Conservation (phyloP, 139 green algal species). For the Chlamydomonas sp. region DNA sequence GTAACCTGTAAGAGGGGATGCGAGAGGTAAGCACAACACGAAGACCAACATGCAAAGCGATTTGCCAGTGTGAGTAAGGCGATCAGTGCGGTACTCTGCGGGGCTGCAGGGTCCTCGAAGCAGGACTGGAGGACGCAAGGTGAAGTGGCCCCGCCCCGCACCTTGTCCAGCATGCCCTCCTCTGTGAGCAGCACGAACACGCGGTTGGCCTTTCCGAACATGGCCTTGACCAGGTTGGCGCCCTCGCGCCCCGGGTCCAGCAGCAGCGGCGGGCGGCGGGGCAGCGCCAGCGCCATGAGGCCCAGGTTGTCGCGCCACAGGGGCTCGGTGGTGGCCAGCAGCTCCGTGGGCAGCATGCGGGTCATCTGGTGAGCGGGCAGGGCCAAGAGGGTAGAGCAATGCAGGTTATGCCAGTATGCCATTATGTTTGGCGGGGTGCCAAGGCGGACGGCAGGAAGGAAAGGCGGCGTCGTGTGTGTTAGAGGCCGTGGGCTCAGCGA, state of each 20-base stretch:
- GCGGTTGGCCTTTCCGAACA: slow-evolving; percentile 33
- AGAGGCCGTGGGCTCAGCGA: too few species aligned
- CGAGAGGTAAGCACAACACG: too few species aligned
- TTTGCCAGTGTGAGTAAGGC: too few species aligned
- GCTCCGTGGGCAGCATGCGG: not conserved
- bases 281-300: slow-evolving; percentile 11
- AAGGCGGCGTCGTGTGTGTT: too few species aligned
- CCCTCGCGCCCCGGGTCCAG: slow-evolving; percentile 37
- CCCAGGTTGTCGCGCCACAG: slow-evolving; percentile 38
- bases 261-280: slow-evolving; percentile 32
- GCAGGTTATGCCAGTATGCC: not conserved
- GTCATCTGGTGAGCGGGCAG: slow-evolving; percentile 16
- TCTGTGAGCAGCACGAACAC: slow-evolving; percentile 17
- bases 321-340: slow-evolving; percentile 28
- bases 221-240: slow-evolving; percentile 40
- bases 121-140: too few species aligned
- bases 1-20: not conserved
- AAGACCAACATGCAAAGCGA: too few species aligned
- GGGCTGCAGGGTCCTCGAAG: too few species aligned
- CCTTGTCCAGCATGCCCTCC: slow-evolving; percentile 40
- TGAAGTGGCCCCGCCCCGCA: not conserved
- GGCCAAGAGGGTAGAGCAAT: not conserved
- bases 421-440: not conserved
- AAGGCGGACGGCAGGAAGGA: too few species aligned
- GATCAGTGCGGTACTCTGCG: too few species aligned